Base-by-base conservation (phyloP, 345 rosid species). In the Erucastrum elatum region DNA sequence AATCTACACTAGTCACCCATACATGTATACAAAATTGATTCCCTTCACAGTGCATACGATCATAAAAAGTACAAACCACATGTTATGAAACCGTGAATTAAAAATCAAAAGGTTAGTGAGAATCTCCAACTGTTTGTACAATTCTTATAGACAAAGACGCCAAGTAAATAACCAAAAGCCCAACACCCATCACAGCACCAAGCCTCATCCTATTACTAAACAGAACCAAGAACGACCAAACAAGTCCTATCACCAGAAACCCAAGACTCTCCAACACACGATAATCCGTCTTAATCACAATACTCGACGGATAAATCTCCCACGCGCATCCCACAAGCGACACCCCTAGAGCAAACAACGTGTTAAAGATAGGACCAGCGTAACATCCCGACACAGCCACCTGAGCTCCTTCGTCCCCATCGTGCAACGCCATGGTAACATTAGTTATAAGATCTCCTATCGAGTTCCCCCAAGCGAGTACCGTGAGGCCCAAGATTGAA, bases 401-500 rank as follows among this genome's bases (percentile, higher is more conserved):
- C 44, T 95, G 98, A 33, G 81, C 88, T 58, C 99, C 96, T 17
- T 91, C 88, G 21, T 86, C 70, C 15, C 98, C 99, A 29, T 91
- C 96, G 55, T 90, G 85, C 46, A 88, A 2, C 0, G 97, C 93
- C 98, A 95, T 85, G 0, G 99, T 87, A 30, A 86, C 87, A 34
- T 93, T 93, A 0, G 97, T 87, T 58, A 91, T 87, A 68, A 95
- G 82, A 81, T 95, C 99, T 12, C 98, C 97, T 0, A 90, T 82
- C 1, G 97, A 94, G 9, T 94, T 94, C 5, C 98, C 98, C 97
- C 99, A 93, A 0, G 98, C 98, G 25, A 95, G 93, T 70, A 95
- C 90, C 3, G 98, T 95, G 2, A 95, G 81, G 15, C 98, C 98
- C 8, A 93, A 77, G 74, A 91, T 84, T 8, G 99, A 93, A 75